These are phyloP conservation scores for Grosmannia clavigera DNA, from an alignment of 2,329 filamentous ascomycete genomes.

Conservation along the genomic window DNA sequence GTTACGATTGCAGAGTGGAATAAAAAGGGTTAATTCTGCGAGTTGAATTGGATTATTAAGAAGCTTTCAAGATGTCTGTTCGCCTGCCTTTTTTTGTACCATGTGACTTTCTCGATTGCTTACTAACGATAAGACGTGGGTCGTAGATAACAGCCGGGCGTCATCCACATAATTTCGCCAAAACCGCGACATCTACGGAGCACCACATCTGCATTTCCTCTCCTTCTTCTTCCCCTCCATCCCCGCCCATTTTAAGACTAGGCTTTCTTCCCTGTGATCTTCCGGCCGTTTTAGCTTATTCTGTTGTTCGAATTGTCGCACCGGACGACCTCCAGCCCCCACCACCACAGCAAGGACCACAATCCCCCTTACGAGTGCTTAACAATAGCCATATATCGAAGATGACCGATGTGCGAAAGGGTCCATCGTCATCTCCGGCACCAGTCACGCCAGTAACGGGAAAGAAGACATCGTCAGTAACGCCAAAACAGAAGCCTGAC, in stretches of 20 bases:
- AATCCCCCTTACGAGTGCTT: neutral
- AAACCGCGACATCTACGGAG: neutral
- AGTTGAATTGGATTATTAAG: neutral
- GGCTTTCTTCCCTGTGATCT: neutral
- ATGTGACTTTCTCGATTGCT: neutral
- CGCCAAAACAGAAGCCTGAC: constrained; percentile 28
- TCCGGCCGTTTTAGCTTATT: neutral
- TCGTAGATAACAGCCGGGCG: neutral
- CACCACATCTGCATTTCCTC: neutral
- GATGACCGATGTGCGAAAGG: constrained; percentile 20
- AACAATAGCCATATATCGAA: neutral
- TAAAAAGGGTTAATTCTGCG: neutral
- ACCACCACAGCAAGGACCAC: neutral
- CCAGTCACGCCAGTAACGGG: constrained; percentile 5
- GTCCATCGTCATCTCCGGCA: constrained; percentile 14
- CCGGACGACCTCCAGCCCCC: neutral
- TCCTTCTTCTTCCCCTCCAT: neutral
- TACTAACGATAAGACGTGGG: neutral
- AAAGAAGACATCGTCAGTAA: constrained; percentile 6
- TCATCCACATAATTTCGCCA: neutral
- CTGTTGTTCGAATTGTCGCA: neutral
- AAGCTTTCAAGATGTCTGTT: no score
- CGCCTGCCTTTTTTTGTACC: neutral
- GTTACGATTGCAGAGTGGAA: neutral
- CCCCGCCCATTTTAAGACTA: neutral